Conservation (phyloP, 2,329 filamentous ascomycete species). For the Aciculosporium take region DNA sequence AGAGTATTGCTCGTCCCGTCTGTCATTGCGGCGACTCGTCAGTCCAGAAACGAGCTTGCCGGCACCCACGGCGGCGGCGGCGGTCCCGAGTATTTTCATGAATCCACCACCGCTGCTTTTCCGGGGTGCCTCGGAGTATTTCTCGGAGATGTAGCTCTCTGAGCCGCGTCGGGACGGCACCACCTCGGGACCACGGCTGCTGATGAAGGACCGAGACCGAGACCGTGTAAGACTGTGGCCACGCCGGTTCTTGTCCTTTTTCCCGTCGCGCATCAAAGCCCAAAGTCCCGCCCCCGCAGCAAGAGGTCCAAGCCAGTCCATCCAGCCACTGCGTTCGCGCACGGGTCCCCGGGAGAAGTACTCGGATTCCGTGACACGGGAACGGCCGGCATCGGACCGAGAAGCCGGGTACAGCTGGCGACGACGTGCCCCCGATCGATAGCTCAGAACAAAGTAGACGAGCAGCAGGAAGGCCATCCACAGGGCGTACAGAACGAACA, state of each 20-base stretch:
- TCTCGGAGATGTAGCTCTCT: conserved; percentile 50
- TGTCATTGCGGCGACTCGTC: conserved; percentile 36
- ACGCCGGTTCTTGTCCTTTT: conserved; percentile 27
- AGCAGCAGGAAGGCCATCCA: conserved; percentile 61
- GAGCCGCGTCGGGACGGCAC: conserved; percentile 38
- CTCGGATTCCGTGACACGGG: conserved; percentile 26
- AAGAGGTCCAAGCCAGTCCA: conserved; percentile 37
- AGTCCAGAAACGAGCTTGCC: conserved; percentile 46
- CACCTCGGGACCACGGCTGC: conserved; percentile 31
- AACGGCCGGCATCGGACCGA: conserved; percentile 35
- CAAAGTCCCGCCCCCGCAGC: conserved; percentile 36
- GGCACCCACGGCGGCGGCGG: conserved; percentile 48
- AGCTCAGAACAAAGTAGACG: conserved; percentile 68
- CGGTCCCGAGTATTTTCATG: conserved; percentile 44
- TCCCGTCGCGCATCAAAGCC: conserved; percentile 31
- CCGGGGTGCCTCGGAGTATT: conserved; percentile 38
- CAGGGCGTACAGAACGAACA: conserved; percentile 76
- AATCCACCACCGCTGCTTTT: conserved; percentile 37
- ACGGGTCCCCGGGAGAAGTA: conserved; percentile 22
- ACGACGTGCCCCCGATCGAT: conserved; percentile 42
- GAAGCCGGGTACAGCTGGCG: conserved; percentile 41
- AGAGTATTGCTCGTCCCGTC: conserved; percentile 46
- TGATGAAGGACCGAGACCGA: conserved; percentile 20
- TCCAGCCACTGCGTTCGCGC: conserved; percentile 18
- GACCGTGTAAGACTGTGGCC: conserved; percentile 27